Base-by-base conservation (phyloP, 768 basidiomycete species). In the Thelephora ganbajun region DNA sequence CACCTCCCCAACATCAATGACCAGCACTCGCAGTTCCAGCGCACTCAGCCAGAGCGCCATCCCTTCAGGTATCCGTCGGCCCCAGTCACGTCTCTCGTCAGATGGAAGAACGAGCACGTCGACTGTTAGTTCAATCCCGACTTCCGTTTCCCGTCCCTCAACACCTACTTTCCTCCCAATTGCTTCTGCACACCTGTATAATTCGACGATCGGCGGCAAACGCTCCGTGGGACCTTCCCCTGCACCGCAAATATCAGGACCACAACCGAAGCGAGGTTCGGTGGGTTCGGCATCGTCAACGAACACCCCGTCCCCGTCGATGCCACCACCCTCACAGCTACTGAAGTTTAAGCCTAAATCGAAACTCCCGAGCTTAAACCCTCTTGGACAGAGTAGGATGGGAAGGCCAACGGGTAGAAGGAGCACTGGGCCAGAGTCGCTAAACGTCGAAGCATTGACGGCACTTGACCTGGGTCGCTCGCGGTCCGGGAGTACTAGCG, bases 121-220 rank as follows among this genome's bases (percentile, higher is more conserved):
- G 23, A 74, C 71, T 23, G 62, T 72, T 16, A 79, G 76, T 52
- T 76, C 80, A 11, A 74, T 84, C 44, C 71, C 79, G 9, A 78
- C 81, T 3, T 74, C 83, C 14, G 65, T 71, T 4, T 83, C 83
- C 35, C 77, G 85, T 2, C 85, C 85, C 7, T 61, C 79, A 18
- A 84, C 85, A 19, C 85, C 85, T 7, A 85, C 83, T 14, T 80
- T 82, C 55, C 68, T 88, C 20, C 84, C 84, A n/a, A 53, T 85
- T 26, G 80, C 84, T 2, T 70, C 76, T 20, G 63, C 69, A 22
- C 66, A 73, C 35, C 50, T 75, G 19, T 74, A 77, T 50, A 57
- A 66, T 30, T 70, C 69, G 9, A 59, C 59, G 11, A 61, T 63
- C 26, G 72, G 73, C 2, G 56, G 76, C 49, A 86, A 83, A 61